These are phyloP conservation scores for Breviolum minutum DNA, from an alignment of 73 alveolate genomes.

Conservation along the genomic window DNA sequence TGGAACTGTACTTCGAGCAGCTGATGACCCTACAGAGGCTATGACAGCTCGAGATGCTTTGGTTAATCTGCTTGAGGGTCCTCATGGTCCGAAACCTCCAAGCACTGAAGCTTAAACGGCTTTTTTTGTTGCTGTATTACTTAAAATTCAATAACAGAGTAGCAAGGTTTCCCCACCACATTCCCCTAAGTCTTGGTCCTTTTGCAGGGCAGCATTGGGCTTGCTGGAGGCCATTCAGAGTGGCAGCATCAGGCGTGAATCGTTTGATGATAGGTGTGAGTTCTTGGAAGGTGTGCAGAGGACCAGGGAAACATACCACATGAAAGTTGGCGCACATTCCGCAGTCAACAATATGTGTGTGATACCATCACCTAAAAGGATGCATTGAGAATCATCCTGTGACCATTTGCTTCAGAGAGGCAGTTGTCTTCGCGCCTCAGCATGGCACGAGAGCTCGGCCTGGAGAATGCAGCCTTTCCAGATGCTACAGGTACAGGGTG, in stretches of 20 bases:
- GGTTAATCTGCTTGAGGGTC: not conserved
- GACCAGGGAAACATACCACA: not conserved
- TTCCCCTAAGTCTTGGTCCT: not conserved
- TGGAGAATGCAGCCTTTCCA: constrained; percentile 35
- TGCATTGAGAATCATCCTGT: not conserved
- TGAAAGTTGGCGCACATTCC: not conserved
- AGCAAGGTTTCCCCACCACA: too few species aligned
- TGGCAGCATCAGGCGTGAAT: constrained; percentile 76
- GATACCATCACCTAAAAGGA: not conserved
- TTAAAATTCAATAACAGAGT: too few species aligned
- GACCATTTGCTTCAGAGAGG: not conserved
- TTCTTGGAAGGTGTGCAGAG: too few species aligned
- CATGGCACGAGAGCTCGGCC: constrained; percentile 89
- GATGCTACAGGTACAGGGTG: constrained; percentile 65
- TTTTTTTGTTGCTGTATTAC: not conserved
- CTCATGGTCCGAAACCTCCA: not conserved
- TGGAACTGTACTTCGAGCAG: constrained; percentile 62
- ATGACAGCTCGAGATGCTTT: not conserved
- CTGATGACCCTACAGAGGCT: constrained; percentile 68
- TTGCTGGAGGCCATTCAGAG: constrained; percentile 84
- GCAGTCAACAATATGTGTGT: too few species aligned
- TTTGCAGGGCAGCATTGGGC: constrained; percentile 85
- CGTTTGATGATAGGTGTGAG: too few species aligned
- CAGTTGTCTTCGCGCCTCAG: constrained; percentile 72
- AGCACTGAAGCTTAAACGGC: not conserved